A percentile compares a stretch with the other conserved stretches of the same genome.
Conservation (phyloP, 441 rosid genomes). For the Erodium moschatum region DNA sequence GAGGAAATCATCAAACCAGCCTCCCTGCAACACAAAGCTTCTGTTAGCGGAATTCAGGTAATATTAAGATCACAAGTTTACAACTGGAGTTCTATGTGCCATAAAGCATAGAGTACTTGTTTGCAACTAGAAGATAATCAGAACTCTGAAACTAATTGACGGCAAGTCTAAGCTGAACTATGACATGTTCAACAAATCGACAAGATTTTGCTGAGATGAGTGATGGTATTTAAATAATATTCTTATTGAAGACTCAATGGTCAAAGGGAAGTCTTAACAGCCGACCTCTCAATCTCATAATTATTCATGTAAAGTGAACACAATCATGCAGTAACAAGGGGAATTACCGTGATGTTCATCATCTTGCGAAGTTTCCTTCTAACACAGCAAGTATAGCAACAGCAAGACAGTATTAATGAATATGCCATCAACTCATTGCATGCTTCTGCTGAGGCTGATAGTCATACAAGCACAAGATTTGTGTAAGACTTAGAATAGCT, state of each 20-base stretch:
- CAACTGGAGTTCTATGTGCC: not conserved
- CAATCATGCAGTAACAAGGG: constrained; percentile 9
- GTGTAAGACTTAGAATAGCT: constrained; percentile 20
- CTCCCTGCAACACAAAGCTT: constrained; percentile 46
- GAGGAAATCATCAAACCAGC: constrained; percentile 74
- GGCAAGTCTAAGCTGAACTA: not conserved
- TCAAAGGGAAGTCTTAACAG: no score
- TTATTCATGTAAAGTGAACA: not conserved
- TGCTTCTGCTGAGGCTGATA: constrained; percentile 65
- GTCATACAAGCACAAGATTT: constrained; percentile 17
- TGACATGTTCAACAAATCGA: not conserved
- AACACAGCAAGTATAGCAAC: constrained; percentile 81
- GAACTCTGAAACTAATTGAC: not conserved
- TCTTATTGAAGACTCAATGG: no score
- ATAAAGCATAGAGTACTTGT: not conserved
- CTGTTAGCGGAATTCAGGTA: not conserved
- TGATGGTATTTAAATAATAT: no score
- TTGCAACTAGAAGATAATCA: not conserved
- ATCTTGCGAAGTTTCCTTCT: constrained; percentile 74
- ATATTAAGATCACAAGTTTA: not conserved
- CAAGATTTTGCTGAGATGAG: not conserved
- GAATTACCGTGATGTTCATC: constrained; percentile 57
- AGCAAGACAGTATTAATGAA: constrained; percentile 77
- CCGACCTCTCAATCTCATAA: not conserved
- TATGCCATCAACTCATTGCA: constrained; percentile 83